Base-by-base conservation (phyloP, 192 early-diverging fungal genomes). In the Lobosporangium transversale region DNA sequence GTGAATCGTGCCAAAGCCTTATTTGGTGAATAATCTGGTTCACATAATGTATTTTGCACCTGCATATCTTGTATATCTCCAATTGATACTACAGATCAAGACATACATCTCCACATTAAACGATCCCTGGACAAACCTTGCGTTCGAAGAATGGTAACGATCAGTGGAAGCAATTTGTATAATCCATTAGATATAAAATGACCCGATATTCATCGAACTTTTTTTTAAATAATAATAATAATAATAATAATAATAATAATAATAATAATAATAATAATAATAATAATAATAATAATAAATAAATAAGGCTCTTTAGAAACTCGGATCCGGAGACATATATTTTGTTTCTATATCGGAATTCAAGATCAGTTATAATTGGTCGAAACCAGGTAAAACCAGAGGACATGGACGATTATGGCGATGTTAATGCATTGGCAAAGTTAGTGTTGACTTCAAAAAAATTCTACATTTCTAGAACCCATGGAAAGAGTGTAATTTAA, bases 401-500 rank as follows among this genome's bases (percentile, higher is more conserved):
- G 21, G 4, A 43, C n/a, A 20, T n/a, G n/a, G 7, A 10, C 14
- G 43, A 21, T 59, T 11, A 50, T 43, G 8, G n/a, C 21, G 20
- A 61, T 49, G 8, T 35, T 49, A 29, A 23, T 10, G n/a, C 59
- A 6, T 12, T n/a, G 12, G 10, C 40, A 11, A 10, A 8, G 29
- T 24, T 43, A 15, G 5, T 24, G 8, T 33, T 4, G 48, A 18
- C 23, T 6, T 24, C 27, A 31, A 15, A 9, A 10, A 31, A 0
- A 2, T 42, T 27, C 5, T 37, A 27, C 35, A 1, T 8, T 26
- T 23, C 32, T 81, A 94, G 89, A 99, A 99, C 60, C 95, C 97
- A 17, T 99, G 92, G 89, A 95, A 95, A 70, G 97, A 99, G 70
- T 94, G 94, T 81, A 90, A 97, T 69, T 66, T 97, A 64, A 70